These are phyloP conservation scores for Tritrichomonas foetus DNA, from an alignment of 208 protist species.

Conservation along the genomic window DNA sequence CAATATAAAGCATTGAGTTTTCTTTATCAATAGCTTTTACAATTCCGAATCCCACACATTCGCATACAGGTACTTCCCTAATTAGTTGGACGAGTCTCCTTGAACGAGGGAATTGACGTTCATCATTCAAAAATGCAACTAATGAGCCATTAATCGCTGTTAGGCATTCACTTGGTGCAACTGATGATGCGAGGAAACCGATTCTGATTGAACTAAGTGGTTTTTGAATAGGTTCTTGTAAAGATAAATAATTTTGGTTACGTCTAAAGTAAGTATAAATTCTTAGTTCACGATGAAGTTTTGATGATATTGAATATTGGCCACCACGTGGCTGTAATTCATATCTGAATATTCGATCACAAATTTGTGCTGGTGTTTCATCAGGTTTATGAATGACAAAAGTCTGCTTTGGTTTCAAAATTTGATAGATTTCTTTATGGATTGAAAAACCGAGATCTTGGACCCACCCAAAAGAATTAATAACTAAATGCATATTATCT, in stretches of 20 bases:
- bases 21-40: slow-evolving; percentile 29
- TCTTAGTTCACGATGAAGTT: background rate
- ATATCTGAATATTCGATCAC: background rate
- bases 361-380: background rate
- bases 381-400: background rate
- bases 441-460: background rate
- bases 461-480: background rate
- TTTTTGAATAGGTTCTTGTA: background rate
- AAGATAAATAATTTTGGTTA: background rate
- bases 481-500: background rate
- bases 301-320: background rate
- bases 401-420: background rate
- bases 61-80: background rate
- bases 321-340: background rate
- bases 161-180: background rate
- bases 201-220: background rate
- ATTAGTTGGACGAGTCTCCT: background rate
- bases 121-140: background rate
- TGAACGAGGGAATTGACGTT: background rate
- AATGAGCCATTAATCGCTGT: background rate
- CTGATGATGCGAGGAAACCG: background rate
- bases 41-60: background rate
- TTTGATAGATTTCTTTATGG: background rate
- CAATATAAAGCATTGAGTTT: background rate
- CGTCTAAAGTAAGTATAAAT: background rate